Base-by-base conservation (phyloP, 345 rosid genomes). In the Acer yangbiense region DNA sequence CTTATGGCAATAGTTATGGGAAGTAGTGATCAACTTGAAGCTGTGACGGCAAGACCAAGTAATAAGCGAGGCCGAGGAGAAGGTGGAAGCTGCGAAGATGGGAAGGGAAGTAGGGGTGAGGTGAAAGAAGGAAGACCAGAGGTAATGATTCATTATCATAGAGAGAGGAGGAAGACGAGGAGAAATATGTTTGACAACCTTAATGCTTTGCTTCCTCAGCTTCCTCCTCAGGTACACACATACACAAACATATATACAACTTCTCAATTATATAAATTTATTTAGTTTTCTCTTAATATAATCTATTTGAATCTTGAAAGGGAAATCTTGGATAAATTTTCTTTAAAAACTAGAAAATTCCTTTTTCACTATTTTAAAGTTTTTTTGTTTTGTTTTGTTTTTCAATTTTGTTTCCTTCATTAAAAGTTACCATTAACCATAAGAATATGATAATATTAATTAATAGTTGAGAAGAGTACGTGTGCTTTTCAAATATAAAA, bases 81-180 rank as follows among this genome's bases (percentile, higher is more conserved):
- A 32, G 35, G 35, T 32, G 35, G 4, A 0, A 32, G 35, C 4
- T 32, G 35, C 0, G 35, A 32, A 14, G 18, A 63, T 39, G 73
- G 70, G 1, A 76, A 76, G 27, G 65, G 54, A 25, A 46, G 74
- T 12, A 46, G 20, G 18, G 73, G 54, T 20, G 84, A 72, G n/a
- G 74, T 9, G 23, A 81, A 78, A 58, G 75, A 79, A 68, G 71
- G 6, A 23, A 25, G 12, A 62, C 35, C 35, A 20, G 43, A 1
- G 86, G 78, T 10, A 86, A 85, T 32, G 35, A 32, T 32, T 32
- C 35, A 32, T 32, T 32, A 32, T 32, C 35, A 2, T 32, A 86
- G 97, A 83, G 94, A 94, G 41, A 84, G 97, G 76, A 92, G 98
- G 63, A 94, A 90, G 79, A 94, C 87, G 85, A 92, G 90, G 97